Conservation (phyloP, 768 basidiomycete genomes). For the Sistotremastrum suecicum region DNA sequence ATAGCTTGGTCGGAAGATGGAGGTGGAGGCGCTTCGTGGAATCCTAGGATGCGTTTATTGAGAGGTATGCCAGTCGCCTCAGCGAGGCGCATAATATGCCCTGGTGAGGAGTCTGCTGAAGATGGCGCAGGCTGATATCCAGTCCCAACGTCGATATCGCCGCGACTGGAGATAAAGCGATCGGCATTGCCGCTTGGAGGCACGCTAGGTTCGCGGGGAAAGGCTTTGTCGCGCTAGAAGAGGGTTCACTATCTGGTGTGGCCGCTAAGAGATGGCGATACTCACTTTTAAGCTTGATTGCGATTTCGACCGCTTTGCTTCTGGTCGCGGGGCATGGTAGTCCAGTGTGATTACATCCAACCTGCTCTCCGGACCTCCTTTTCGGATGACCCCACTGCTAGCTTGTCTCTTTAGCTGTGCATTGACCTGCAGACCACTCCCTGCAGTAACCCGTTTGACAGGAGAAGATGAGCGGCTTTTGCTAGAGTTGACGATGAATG, state of each 20-base stretch:
- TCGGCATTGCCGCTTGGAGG: slow-evolving; percentile 32
- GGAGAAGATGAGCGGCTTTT: slow-evolving; percentile 45
- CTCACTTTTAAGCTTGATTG: slow-evolving; percentile 31
- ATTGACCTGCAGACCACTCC: slow-evolving; percentile 29
- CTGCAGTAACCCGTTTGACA: slow-evolving; percentile 41
- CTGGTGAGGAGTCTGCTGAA: slow-evolving; percentile 58
- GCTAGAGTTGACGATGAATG: slow-evolving; percentile 31
- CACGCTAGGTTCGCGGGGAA: slow-evolving; percentile 3
- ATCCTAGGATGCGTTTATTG: slow-evolving; percentile 74
- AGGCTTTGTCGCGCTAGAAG: slow-evolving; percentile 1
- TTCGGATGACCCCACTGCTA: slow-evolving; percentile 53
- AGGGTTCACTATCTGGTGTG: neutral
- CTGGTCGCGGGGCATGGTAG: slow-evolving; percentile 43
- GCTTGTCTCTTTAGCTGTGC: slow-evolving; percentile 50
- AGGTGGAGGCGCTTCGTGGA: slow-evolving; percentile 73
- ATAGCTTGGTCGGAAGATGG: slow-evolving; percentile 67
- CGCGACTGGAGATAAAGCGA: slow-evolving; percentile 56
- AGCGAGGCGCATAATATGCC: slow-evolving; percentile 65
- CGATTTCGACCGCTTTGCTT: slow-evolving; percentile 59
- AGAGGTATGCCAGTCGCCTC: slow-evolving; percentile 63
- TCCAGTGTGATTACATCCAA: slow-evolving; percentile 67
- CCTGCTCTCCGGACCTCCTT: slow-evolving; percentile 64
- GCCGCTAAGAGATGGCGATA: neutral
- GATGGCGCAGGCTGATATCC: slow-evolving; percentile 18
- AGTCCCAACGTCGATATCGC: slow-evolving; percentile 40